Base-by-base conservation (phyloP, 805 yeast genomes). In the Candida gorgasii region DNA sequence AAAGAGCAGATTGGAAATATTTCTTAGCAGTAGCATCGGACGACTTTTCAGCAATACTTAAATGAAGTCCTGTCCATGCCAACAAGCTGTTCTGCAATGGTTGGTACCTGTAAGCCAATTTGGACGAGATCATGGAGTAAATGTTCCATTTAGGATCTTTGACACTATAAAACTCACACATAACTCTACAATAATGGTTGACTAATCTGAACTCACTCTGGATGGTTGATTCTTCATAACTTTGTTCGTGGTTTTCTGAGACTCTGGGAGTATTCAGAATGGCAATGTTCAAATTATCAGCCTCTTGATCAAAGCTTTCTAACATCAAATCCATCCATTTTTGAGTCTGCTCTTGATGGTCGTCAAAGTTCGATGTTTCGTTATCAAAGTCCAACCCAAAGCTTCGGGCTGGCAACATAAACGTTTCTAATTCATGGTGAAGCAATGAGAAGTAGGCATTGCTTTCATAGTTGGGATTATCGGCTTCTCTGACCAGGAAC, bases 101-200 rank as follows among this genome's bases (percentile, higher is more conserved):
- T 9, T n/a, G n/a, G 33, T 36, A 36, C 14, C 40, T 23, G 40
- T 36, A 27, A 7, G 40, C 40, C 7, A 24, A 36, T 7, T 23
- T 15, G 12, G n/a, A 20, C 9, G 28, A 18, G 6, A 36, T 17
- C 8, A 36, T 23, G 5, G 40, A 36, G 33, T 36, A 36, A 8
- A 36, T 20, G 20, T 36, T 36, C 40, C 40, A 36, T n/a, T 36
- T n/a, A n/a, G 40, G 40, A 11, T 36, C 40, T 18, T 36, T 36
- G 8, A 36, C 32, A 26, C 40, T 36, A 19, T 24, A 36, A 20
- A 24, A 36, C 20, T 16, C 12, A 16, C 40, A 24, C 40, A 36
- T 36, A 13, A 27, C 32, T 36, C 40, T 18, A 17, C 40, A 36
- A 17, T 36, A 36, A 17, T 36, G 40, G n/a, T 24, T 27, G 15